phyloP scores from a whole-genome alignment of 1,284 basidiomycete species.

The Irpex sp. region DNA sequence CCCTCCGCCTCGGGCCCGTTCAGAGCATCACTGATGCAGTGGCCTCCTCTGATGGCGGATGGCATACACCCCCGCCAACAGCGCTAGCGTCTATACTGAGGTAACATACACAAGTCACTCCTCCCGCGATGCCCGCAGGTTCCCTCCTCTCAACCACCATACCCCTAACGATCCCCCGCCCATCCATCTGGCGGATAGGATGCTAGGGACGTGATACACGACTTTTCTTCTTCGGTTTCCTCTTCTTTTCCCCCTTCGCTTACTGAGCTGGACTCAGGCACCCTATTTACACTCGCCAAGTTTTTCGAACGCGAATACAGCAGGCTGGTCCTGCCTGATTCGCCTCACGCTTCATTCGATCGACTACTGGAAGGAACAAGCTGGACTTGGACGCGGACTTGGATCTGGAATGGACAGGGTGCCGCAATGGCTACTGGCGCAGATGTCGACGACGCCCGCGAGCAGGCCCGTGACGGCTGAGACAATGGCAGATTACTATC shows the following conservation, averaged over 20 bases:
- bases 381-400: too few species aligned
- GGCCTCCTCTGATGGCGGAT: background rate
- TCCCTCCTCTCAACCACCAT: background rate
- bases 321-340: slow-evolving; percentile 13
- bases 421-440: background rate
- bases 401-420: background rate
- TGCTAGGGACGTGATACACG: background rate
- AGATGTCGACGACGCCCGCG: background rate
- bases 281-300: background rate
- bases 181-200: background rate
- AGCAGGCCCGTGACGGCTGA: background rate
- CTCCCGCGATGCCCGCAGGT: background rate
- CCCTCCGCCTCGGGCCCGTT: background rate
- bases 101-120: background rate
- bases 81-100: background rate
- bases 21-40: background rate
- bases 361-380: too few species aligned
- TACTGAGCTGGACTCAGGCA: slow-evolving; percentile 11
- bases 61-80: background rate
- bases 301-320: background rate
- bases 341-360: background rate
- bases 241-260: background rate
- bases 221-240: background rate
- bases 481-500: slow-evolving; percentile 3
- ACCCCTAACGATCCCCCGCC: background rate